A percentile compares a stretch with the other conserved stretches of the same genome.
Conservation (phyloP, 768 basidiomycete species). For the Collybia mongolica region DNA sequence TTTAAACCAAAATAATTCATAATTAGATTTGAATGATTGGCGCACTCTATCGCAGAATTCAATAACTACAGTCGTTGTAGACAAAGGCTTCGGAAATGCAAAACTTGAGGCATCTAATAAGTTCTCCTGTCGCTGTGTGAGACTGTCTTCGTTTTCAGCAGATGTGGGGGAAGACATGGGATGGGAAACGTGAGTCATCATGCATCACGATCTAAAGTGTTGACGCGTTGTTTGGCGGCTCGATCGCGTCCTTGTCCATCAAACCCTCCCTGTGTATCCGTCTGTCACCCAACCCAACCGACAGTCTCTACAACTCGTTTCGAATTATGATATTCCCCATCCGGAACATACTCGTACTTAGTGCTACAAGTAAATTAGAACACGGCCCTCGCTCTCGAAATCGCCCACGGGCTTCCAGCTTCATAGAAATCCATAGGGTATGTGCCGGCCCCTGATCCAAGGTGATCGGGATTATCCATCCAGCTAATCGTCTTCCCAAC, state of each 20-base stretch:
- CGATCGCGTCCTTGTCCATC: not conserved
- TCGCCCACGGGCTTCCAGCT: constrained; percentile 76
- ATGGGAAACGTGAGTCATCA: constrained; percentile 29
- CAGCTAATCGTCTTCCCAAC: constrained; percentile 69
- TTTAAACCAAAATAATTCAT: not conserved
- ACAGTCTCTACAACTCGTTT: not conserved
- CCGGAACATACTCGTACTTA: no score
- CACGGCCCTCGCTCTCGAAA: constrained; percentile 55
- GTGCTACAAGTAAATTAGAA: constrained; percentile 24
- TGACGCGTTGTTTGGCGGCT: constrained; percentile 53
- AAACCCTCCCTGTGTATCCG: no score
- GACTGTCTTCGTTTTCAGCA: not conserved
- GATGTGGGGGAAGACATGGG: not conserved
- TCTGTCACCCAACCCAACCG: no score
- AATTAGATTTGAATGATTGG: not conserved
- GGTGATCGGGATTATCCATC: constrained; percentile 40
- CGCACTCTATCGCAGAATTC: constrained; percentile 92
- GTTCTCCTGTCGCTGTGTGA: not conserved
- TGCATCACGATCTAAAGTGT: constrained; percentile 12
- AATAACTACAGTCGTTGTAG: constrained; percentile 61
- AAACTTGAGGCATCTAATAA: constrained; percentile 52
- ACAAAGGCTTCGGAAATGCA: constrained; percentile 46
- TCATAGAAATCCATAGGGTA: constrained; percentile 99
- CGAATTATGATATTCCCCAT: no score
- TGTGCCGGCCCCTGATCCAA: constrained; percentile 34